Conservation (phyloP, 2,329 filamentous ascomycete genomes). For the Cadophora luteo-olivacea region DNA sequence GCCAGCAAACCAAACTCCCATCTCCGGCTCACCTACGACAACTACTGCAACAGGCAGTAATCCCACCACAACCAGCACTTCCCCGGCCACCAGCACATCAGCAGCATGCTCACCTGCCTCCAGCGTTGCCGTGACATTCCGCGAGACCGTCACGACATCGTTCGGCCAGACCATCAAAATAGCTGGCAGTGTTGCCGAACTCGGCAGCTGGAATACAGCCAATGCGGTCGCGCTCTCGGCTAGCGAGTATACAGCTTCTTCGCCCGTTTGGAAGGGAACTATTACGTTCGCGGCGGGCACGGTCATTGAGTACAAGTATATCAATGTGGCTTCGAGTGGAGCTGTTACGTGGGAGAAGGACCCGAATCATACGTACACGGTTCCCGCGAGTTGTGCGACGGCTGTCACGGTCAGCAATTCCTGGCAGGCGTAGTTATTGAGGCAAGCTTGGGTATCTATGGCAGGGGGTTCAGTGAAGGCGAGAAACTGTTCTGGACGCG, state of each 20-base stretch:
- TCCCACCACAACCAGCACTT: slow-evolving; percentile 26
- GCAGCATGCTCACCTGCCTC: slow-evolving; percentile 49
- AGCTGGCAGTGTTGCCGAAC: slow-evolving; percentile 61
- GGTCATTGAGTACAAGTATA: slow-evolving; percentile 71
- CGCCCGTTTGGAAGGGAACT: slow-evolving; percentile 67
- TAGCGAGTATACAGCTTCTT: slow-evolving; percentile 60
- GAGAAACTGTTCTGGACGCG: too few relatives aligned
- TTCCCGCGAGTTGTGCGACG: slow-evolving; percentile 38
- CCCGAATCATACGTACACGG: slow-evolving; percentile 41
- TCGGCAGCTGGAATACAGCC: slow-evolving; percentile 67
- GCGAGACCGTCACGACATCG: slow-evolving; percentile 60
- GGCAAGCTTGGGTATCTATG: too few relatives aligned
- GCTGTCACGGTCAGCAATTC: slow-evolving; percentile 34
- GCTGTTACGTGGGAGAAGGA: slow-evolving; percentile 70
- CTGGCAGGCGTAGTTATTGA: slow-evolving; percentile 31
- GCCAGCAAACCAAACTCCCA: slow-evolving; percentile 49
- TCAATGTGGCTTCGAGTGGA: slow-evolving; percentile 62
- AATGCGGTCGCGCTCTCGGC: slow-evolving; percentile 64
- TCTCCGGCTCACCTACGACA: slow-evolving; percentile 26
- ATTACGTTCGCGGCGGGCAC: slow-evolving; percentile 62
- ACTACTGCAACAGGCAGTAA: slow-evolving; percentile 28
- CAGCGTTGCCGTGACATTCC: slow-evolving; percentile 67
- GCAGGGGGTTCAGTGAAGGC: too few relatives aligned
- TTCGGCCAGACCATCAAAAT: slow-evolving; percentile 72
- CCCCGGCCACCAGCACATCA: slow-evolving; percentile 42